Evolutionary conservation across 2,329 filamentous ascomycete genomes (phyloP), one percentile per base, ranked within the genome.

Genomic region (Phoma sp.): DNA sequence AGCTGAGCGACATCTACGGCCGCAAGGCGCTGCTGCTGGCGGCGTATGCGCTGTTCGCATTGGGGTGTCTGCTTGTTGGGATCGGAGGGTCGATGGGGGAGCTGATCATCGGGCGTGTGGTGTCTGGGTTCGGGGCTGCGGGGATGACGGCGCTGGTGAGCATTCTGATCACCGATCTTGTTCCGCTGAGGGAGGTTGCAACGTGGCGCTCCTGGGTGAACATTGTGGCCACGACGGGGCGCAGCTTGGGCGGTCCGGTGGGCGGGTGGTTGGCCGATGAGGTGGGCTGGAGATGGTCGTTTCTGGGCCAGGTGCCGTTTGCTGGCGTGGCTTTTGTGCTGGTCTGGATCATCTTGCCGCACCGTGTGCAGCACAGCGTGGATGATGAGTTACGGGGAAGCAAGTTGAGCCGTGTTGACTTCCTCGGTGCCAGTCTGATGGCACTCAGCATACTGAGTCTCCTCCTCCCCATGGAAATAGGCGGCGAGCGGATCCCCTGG

Each of bases 251-350:
- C 29, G 82, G 82, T 1, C 80, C 82, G 0, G 51, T 87, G 0
- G 87, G 86, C 1, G 87, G 86, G 2, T 83, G 79, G 64, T 69
- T 89, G 2, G 82, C 85, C 1, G 84, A 89, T 58, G 79, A 80
- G 0, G 78, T 89, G 10, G 86, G 86, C 13, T 89, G 86, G 87
- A 76, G 87, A 70, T 87, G 85, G 85, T 83, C 83, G 0, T 88
- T 88, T 61, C 64, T 83, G 0, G 79, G 80, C 4, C 85, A 88
- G 69, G 76, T 80, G 0, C 85, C 85, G 0, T 72, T 84, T n/a
- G 79, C 83, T 13, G 51, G 80, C 0, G 22, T 83, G 2, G 83
- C 84, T 9, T 78, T 82, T 7, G 11, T 79, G 1, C 73, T 85
- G 3, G 79, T 83, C 1, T 65, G 74, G 14, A 32, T 64, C 2